Base-by-base conservation (phyloP, 1,284 basidiomycete species). In the Veloboletus limbatus region DNA sequence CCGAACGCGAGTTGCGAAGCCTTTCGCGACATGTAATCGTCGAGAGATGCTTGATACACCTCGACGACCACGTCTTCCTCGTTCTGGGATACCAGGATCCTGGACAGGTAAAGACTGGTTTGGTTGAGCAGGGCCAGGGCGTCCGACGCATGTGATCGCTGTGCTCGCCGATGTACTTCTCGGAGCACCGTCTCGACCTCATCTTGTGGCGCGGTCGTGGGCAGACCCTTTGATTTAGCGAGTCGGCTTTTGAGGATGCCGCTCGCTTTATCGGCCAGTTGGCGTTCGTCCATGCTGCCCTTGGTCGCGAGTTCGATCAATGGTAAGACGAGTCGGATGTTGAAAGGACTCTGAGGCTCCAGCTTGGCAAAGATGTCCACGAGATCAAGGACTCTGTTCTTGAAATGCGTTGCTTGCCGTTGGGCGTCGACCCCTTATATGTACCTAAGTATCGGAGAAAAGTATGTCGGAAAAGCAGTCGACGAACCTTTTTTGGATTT, bases 371-470 rank as follows among this genome's bases (percentile, higher is more conserved):
- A 95, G 18, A 80, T 81, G 51, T 97, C 94, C 43, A 97, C 77
- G 13, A 98, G 79, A 67, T 97, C 95, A 10, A 98, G 82, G 22
- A 97, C 86, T 25, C 94, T 85, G 67, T 91, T 94, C 69, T 97
- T 97, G 80, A 97, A 95, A 64, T 95, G 87, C 6, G 90, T 87
- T 2, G 91, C 89, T 70, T 94, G 88, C 40, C 89, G 77, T 59
- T 91, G 86, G 9, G 76, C 82, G 54, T 81, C 78, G 30, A 79
- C 68, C 43, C 75, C 85, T 59, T 82, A 50, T 32, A 17, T 16
- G 41, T 3, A 16, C 13, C 11, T 47, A 38, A 55, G 49, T 10
- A 35, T 43, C 13, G 31, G 33, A 17, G 35, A 46, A 14, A 16
- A n/a, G 6, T 22, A 26, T 10, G 27, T 40, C 8, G 30, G 43